These are phyloP conservation scores for Eucalyptus curtisii DNA, from an alignment of 345 rosid species.

Conservation along the genomic window DNA sequence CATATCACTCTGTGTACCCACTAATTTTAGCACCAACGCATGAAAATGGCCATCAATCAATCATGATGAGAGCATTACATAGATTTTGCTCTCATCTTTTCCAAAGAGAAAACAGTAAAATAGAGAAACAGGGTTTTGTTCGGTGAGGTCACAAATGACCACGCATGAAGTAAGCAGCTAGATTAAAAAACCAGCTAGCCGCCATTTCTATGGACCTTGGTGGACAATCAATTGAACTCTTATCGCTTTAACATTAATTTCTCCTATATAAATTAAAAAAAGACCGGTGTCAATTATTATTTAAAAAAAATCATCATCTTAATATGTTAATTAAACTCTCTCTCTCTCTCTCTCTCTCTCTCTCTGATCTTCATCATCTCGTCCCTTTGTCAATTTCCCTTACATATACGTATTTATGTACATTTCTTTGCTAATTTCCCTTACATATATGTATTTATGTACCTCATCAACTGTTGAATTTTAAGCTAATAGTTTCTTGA, in stretches of 20 bases:
- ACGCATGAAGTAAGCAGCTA: not conserved
- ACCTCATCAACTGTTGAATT: not conserved
- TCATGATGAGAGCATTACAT: not conserved
- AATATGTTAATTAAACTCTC: not conserved
- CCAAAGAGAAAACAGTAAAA: not conserved
- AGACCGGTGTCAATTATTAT: not conserved
- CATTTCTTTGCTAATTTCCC: not conserved
- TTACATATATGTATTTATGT: not conserved
- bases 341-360: not conserved
- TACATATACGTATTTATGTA: not conserved
- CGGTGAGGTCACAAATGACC: not conserved
- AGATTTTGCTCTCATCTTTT: not conserved
- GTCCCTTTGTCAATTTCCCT: not conserved
- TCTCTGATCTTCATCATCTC: not conserved
- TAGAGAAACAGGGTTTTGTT: not conserved
- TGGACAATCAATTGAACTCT: not conserved
- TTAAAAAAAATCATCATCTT: not conserved
- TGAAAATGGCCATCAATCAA: not conserved
- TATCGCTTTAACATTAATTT: not conserved
- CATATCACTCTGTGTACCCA: not conserved
- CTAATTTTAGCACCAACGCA: not conserved
- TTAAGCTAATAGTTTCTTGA: not conserved
- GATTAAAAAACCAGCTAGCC: not conserved
- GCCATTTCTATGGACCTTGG: not conserved
- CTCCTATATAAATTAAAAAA: not conserved